phyloP scores from a whole-genome alignment of 2,329 filamentous ascomycete species.

The Hymenoscyphus salicellus region DNA sequence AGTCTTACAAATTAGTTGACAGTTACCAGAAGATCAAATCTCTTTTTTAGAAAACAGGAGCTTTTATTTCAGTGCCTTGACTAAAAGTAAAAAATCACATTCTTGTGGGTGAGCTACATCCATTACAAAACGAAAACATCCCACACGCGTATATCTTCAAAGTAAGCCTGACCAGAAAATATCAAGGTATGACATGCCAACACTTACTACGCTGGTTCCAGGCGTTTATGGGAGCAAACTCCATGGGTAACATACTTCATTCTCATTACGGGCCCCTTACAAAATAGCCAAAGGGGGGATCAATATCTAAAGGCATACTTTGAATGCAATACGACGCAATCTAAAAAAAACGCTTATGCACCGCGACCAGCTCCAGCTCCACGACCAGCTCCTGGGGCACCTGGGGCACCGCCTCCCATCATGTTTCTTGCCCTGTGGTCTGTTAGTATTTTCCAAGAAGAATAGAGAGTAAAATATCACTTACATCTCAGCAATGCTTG shows the following conservation, averaged over 20 bases:
- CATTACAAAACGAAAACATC: too few species aligned
- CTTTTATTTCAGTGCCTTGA: neutral
- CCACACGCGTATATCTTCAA: neutral
- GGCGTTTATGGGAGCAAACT: neutral
- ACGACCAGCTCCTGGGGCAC: slow-evolving; percentile 5
- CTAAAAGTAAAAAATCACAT: neutral
- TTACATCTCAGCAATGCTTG: slow-evolving; percentile 77
- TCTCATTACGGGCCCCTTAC: neutral
- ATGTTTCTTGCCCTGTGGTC: slow-evolving; percentile 9
- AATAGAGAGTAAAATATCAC: neutral
- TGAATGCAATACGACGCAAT: slow-evolving; percentile 2
- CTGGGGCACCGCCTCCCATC: slow-evolving; percentile 6
- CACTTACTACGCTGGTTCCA: neutral
- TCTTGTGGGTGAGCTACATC: neutral
- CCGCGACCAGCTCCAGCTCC: slow-evolving; percentile 10
- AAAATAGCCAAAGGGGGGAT: neutral
- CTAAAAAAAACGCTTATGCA: neutral
- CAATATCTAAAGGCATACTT: slow-evolving; percentile 2
- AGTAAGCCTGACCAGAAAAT: neutral
- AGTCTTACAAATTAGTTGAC: too few species aligned
- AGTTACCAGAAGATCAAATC: too few species aligned
- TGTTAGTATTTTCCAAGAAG: neutral
- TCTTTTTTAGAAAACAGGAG: too few species aligned
- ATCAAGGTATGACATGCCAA: neutral
- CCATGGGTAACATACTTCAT: neutral